Evolutionary conservation across 768 basidiomycete genomes (phyloP).

Genomic region (Lactarius psammicola): DNA sequence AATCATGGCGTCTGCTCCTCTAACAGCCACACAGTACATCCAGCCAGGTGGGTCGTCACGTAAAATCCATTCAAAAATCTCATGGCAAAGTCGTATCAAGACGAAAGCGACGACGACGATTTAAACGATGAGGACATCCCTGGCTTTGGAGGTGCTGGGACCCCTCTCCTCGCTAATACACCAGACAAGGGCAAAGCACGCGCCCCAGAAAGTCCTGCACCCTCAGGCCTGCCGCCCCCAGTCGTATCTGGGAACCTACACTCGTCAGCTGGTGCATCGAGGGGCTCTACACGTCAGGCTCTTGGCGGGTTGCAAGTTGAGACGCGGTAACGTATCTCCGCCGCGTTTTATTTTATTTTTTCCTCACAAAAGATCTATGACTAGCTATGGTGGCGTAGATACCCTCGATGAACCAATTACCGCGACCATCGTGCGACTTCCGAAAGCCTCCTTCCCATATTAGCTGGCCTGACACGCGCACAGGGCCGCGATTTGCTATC

Average conservation of each 20-base stretch:
- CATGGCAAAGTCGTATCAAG: conserved; percentile 28
- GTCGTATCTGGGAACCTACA: conserved; percentile 74
- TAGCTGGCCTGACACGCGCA: conserved; percentile 1
- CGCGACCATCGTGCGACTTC: conserved; percentile 71
- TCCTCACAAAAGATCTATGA: background rate
- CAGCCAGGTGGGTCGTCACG: conserved; percentile 56
- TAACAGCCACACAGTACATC: conserved; percentile 70
- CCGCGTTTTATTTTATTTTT: background rate
- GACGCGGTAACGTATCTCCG: conserved; percentile 55
- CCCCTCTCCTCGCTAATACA: conserved; percentile 36
- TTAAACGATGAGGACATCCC: conserved; percentile 80
- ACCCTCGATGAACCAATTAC: conserved; percentile 92
- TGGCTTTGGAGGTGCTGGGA: conserved; percentile 55
- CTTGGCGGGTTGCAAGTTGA: conserved; percentile 88
- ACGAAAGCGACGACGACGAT: conserved; percentile 81
- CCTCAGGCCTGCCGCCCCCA: conserved; percentile 38
- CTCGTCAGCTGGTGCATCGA: conserved; percentile 39
- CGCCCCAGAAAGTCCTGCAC: conserved; percentile 52
- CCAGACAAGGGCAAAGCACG: conserved; percentile 72
- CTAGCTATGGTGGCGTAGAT: conserved; percentile 75
- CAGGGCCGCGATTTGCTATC: conserved; percentile 88
- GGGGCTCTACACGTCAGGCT: conserved; percentile 52
- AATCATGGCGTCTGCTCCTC: conserved; percentile 42
- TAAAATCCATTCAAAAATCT: background rate
- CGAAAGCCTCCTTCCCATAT: conserved; percentile 21